Conservation (phyloP, 805 yeast genomes). For the Candida hungchunana region DNA sequence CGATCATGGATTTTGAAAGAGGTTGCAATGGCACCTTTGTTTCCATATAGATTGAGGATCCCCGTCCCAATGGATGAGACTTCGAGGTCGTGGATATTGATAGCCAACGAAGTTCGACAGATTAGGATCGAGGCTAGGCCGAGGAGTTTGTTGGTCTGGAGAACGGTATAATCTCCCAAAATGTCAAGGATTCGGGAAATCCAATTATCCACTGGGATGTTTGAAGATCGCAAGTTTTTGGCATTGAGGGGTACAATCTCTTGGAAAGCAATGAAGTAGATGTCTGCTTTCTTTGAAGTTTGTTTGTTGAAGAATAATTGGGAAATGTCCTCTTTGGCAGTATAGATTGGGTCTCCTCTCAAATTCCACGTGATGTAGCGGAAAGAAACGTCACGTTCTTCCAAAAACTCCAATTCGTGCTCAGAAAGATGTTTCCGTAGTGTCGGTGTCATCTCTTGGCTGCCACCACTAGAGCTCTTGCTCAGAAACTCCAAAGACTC, state of each 20-base stretch:
- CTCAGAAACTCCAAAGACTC: slow-evolving; percentile 5
- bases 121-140: slow-evolving; percentile 48
- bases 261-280: slow-evolving; percentile 44
- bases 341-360: slow-evolving; percentile 26
- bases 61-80: slow-evolving; percentile 52
- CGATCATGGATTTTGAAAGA: slow-evolving; percentile 34
- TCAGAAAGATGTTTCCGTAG: slow-evolving; percentile 17
- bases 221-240: slow-evolving; percentile 32
- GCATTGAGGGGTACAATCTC: slow-evolving; percentile 48
- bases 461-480: slow-evolving; percentile 4
- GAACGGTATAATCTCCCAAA: slow-evolving; percentile 29
- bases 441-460: slow-evolving; percentile 5
- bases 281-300: slow-evolving; percentile 24
- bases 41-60: slow-evolving; percentile 52
- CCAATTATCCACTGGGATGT: slow-evolving; percentile 33
- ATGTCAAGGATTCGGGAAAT: slow-evolving; percentile 21
- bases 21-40: slow-evolving; percentile 54
- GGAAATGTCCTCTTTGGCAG: slow-evolving; percentile 18
- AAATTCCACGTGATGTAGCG: slow-evolving; percentile 39
- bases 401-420: slow-evolving; percentile 17
- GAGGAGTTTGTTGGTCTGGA: slow-evolving; percentile 44
- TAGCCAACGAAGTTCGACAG: slow-evolving; percentile 29
- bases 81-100: slow-evolving; percentile 37
- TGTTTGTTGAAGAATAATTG: slow-evolving; percentile 8
- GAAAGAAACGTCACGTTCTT: slow-evolving; percentile 20